A percentile compares a stretch with the other conserved stretches of the same genome.
Evolutionary conservation across 208 protist species (phyloP).

Genomic region (Naegleria fowleri): DNA sequence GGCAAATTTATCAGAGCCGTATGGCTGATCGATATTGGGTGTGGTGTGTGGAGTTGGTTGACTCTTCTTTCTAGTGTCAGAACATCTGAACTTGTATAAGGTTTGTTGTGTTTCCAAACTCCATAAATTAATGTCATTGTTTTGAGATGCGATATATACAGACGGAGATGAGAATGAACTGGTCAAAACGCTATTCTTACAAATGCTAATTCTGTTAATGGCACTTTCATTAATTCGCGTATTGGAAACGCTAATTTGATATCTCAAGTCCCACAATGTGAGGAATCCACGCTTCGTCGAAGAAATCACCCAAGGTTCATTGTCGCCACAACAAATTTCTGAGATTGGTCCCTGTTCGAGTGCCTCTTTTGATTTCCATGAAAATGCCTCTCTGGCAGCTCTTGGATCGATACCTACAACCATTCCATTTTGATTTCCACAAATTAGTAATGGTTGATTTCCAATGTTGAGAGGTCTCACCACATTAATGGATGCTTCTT

Average conservation of each 20-base stretch:
- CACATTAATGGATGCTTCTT: neutral
- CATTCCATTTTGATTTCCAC: conserved; percentile 10
- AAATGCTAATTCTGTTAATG: neutral
- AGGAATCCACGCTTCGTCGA: conserved; percentile 9
- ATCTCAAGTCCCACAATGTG: conserved; percentile 31
- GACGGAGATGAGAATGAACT: neutral
- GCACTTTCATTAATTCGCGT: neutral
- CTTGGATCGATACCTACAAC: conserved; percentile 9
- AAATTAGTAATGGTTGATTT: neutral
- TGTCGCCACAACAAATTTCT: neutral
- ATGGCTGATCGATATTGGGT: neutral
- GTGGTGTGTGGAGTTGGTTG: neutral
- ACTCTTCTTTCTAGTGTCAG: neutral
- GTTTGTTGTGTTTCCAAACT: conserved; percentile 2
- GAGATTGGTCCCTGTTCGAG: conserved; percentile 19
- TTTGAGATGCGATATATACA: neutral
- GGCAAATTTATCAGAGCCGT: neutral
- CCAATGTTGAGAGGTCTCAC: neutral
- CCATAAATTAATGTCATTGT: neutral
- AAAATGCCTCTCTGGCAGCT: neutral
- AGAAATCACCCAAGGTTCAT: neutral
- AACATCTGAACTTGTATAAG: neutral
- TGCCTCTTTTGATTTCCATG: neutral
- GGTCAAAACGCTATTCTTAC: neutral
- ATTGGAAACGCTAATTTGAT: conserved; percentile 1